Evolutionary conservation across 2,329 filamentous ascomycete genomes (phyloP).

Genomic region (Fusarium sublunatum): DNA sequence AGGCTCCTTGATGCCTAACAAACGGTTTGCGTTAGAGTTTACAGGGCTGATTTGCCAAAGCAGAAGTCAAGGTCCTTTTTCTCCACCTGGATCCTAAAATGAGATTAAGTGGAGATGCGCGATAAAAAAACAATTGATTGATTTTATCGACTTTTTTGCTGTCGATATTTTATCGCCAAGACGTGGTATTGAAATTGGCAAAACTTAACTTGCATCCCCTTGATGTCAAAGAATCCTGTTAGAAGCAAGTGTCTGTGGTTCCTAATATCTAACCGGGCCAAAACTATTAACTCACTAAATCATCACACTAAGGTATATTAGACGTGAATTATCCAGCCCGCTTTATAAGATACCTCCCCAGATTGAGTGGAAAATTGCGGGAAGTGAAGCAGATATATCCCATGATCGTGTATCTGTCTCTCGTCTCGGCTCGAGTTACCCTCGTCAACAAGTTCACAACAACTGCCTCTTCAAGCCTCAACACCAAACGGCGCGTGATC

Average conservation of each 20-base stretch:
- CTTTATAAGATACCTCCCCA: too few relatives aligned
- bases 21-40: constrained; percentile 28
- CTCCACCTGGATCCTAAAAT: constrained; percentile 13
- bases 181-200: not conserved
- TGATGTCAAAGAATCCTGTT: too few relatives aligned
- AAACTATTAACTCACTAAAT: too few relatives aligned
- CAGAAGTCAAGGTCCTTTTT: constrained; percentile 5
- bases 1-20: constrained; percentile 28
- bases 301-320: too few relatives aligned
- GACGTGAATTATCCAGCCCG: too few relatives aligned
- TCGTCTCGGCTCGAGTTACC: not conserved
- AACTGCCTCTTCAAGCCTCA: constrained; percentile 20
- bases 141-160: not conserved
- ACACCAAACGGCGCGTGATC: constrained; percentile 29
- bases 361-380: too few relatives aligned
- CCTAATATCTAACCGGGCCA: too few relatives aligned
- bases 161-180: constrained; percentile 12
- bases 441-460: constrained; percentile 3
- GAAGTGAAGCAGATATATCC: too few relatives aligned
- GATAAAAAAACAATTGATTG: constrained; percentile 28
- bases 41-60: constrained; percentile 27
- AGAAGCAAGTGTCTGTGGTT: too few relatives aligned
- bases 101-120: constrained; percentile 21
- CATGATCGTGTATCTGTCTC: too few relatives aligned
- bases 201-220: not conserved